Evolutionary conservation across 176 grass and related monocot species (phyloP), one percentile per base, ranked within the genome.

Genomic region (Eremochloa ophiuroides): DNA sequence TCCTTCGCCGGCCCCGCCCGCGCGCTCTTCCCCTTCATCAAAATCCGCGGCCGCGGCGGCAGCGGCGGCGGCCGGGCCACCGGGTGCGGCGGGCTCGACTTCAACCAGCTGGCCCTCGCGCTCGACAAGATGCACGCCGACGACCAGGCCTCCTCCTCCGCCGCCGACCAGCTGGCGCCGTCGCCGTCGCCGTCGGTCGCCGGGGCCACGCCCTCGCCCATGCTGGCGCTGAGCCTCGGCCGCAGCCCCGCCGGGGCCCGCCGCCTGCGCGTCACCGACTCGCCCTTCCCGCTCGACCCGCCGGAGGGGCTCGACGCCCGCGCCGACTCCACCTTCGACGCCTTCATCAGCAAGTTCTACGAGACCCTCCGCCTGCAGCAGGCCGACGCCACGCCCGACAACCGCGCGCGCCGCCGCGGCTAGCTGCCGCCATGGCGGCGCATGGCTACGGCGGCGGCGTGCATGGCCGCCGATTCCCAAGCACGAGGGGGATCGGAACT

Each of bases 241-340:
- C 84, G 78, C 61, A 87, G 81, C 84, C 88, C 90, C 3, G 69
- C 83, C 46, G 62, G 82, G 0, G 84, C 18, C 22, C 78, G 92
- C 37, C 92, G 81, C 75, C 88, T 98, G 26, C 91, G 95, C 66
- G 72, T 98, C 80, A 91, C 92, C 53, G 95, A 98, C 90, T 98
- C 95, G 28, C 95, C 95, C 1, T 98, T 98, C 61, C 88, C 90
- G 4, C 22, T 87, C 9, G 90, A 84, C 9, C 84, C 81, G 17
- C 88, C 87, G 4, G 93, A 88, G 55, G 91, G 82, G 44, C 79
- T 61, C 44, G 87, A 95, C 43, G 41, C 67, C 42, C 64, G 75
- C 56, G 89, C 93, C 5, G 87, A 99, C 75, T 55, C 75, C 82
- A n/a, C 76, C 77, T 83, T 85, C 1, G 89, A 80, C 61, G 81